Percentiles rank a stretch among this genome's conserved stretches.
These are phyloP conservation scores for Xylaria hypoxylon DNA, from an alignment of 2,329 filamentous ascomycete species.

Conservation along the genomic window DNA sequence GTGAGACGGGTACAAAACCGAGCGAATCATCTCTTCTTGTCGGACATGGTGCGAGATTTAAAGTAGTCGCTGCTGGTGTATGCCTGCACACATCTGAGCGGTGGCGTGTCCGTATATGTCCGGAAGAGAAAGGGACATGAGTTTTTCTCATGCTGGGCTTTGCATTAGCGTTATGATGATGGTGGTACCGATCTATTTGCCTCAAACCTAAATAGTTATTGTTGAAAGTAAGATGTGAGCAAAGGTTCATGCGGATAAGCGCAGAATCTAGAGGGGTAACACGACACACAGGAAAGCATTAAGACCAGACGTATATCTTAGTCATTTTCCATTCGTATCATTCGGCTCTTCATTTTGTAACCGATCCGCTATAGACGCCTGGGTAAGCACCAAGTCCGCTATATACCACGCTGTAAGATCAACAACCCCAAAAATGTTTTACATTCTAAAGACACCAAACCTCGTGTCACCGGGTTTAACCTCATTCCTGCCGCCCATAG, in stretches of 20 bases:
- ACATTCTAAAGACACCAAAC: conserved; percentile 89
- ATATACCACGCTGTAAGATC: conserved; percentile 19
- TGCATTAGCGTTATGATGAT: neutral
- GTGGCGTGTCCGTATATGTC: neutral
- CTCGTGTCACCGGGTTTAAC: conserved; percentile 71
- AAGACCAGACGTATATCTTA: conserved; percentile 5
- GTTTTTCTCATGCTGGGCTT: neutral
- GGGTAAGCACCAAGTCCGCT: conserved; percentile 15
- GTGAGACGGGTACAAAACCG: neutral
- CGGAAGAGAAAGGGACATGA: neutral
- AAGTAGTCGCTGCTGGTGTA: neutral
- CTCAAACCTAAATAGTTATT: conserved; percentile 5
- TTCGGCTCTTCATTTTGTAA: conserved; percentile 9
- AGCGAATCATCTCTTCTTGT: conserved; percentile 12
- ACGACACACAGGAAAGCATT: neutral
- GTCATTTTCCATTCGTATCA: neutral
- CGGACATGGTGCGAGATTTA: conserved; percentile 5
- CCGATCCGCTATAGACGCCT: conserved; percentile 9
- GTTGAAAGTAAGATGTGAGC: neutral
- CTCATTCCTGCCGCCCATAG: conserved; percentile 75
- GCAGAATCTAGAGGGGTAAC: neutral
- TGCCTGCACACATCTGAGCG: neutral
- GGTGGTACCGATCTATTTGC: neutral
- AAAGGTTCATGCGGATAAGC: conserved; percentile 5
- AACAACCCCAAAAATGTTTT: conserved; percentile 44